Evolutionary conservation across 2,329 filamentous ascomycete genomes (phyloP), one percentile per base, ranked within the genome.

Genomic region (Calonectria pauciramosa): DNA sequence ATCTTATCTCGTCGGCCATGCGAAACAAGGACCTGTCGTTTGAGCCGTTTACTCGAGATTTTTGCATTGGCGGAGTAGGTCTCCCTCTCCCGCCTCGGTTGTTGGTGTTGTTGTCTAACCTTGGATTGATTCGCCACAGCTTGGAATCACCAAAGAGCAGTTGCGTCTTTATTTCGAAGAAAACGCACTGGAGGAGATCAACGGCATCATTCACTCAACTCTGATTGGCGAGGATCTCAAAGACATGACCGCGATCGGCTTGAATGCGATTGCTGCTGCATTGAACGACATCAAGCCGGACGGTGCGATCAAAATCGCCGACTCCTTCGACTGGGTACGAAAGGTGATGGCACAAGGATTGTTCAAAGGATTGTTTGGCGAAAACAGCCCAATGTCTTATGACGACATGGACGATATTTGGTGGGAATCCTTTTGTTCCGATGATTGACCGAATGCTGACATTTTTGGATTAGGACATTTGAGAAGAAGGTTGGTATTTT

Each of bases 1-100:
- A 77, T 1, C 75, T 89, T 0, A 82, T 86, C 5, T 81, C 83
- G n/a, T 81, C 83, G 3, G 84, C 86, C 6, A 81, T 88, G 63
- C 84, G 86, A 23, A 83, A 82, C n/a, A 85, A 85, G 30, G 83
- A 85, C 16, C 77, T 90, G 26, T 84, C 83, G 0, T 89, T 89
- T 75, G 85, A 86, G 30, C 83, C 84, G 3, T 82, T 89, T 41
- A 79, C 86, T 16, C 59, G 83, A 1, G 82, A 86, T 16, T 82
- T 86, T 0, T 63, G 76, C 0, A 59, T 65, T 1, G 38, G 51
- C 1, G 72, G 78, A 20, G 67, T 69, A 34, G 4, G 67, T 69
- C 51, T 30, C 49, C 10, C 34, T 6, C 16, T 28, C 18, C 16
- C 41, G 5, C 6, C n/a, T 23, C 20, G 7, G 8, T 11, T 34